Conservation (phyloP, 2,329 filamentous ascomycete genomes). For the Arthrobotrys megalospora region DNA sequence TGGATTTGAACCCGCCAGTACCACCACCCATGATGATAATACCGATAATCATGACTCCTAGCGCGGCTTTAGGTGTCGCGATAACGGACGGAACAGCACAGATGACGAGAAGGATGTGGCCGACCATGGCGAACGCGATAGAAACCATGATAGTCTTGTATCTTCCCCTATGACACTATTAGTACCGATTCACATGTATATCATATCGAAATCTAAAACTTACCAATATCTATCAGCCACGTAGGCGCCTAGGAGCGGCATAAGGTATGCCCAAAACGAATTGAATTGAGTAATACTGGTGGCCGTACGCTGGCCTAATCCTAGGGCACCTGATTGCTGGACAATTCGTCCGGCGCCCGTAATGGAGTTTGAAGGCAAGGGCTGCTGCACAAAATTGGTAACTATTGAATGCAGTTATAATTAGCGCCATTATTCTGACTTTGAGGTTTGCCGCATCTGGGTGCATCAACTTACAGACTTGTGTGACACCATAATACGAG, state of each 20-base stretch:
- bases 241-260: conserved; percentile 67
- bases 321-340: conserved; percentile 71
- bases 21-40: conserved; percentile 70
- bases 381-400: conserved; percentile 75
- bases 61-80: conserved; percentile 67
- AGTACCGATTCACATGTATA: conserved; percentile 67
- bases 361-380: conserved; percentile 72
- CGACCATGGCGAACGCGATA: conserved; percentile 70
- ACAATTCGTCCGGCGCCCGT: conserved; percentile 71
- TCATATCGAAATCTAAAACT: conserved; percentile 70
- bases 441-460: not conserved
- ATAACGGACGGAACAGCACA: conserved; percentile 68
- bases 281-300: conserved; percentile 73
- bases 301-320: conserved; percentile 73
- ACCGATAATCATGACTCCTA: conserved; percentile 72
- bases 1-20: conserved; percentile 69
- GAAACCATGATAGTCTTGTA: conserved; percentile 75
- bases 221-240: conserved; percentile 56
- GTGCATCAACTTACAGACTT: conserved; percentile 73
- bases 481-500: conserved; percentile 74
- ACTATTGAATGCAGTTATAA: conserved; percentile 64
- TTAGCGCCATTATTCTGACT: not conserved
- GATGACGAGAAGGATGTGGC: conserved; percentile 73
- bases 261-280: conserved; percentile 74
- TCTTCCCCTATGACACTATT: conserved; percentile 71